Evolutionary conservation across 805 yeast species (phyloP).

Genomic region (Deakozyma indianensis): DNA sequence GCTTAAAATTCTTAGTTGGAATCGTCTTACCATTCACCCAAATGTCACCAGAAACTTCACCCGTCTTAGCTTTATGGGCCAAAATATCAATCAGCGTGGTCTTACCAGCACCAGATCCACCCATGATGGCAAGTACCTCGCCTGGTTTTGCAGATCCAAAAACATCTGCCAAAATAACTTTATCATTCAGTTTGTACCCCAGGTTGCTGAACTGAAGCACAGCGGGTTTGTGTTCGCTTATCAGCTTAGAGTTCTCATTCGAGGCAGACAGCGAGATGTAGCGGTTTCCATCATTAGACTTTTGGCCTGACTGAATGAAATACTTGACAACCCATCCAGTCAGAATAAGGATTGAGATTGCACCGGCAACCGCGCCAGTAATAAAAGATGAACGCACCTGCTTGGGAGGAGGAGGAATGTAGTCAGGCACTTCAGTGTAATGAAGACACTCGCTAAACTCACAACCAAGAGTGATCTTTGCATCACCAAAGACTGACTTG

Average conservation of each 20-base stretch:
- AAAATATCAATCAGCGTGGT: constrained; percentile 84
- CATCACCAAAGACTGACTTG: constrained; percentile 87
- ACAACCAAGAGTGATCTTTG: constrained; percentile 69
- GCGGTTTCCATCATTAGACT: constrained; percentile 5
- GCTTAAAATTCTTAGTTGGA: constrained; percentile 33
- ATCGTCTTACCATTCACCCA: constrained; percentile 51
- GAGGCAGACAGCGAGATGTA: constrained; percentile 19
- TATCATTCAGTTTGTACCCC: constrained; percentile 41
- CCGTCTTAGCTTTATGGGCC: constrained; percentile 78
- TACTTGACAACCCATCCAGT: constrained; percentile 4
- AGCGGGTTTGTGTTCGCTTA: constrained; percentile 47
- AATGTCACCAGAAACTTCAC: constrained; percentile 50
- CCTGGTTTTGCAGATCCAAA: constrained; percentile 77
- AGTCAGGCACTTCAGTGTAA: constrained; percentile 86
- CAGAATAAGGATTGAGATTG: constrained; percentile 9
- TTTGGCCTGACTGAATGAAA: constrained; percentile 9
- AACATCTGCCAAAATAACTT: constrained; percentile 42
- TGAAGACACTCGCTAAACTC: constrained; percentile 85
- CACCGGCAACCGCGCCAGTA: constrained; percentile 12
- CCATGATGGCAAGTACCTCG: constrained; percentile 90
- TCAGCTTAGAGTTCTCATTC: constrained; percentile 32
- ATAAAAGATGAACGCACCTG: constrained; percentile 13
- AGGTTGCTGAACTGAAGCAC: constrained; percentile 64
- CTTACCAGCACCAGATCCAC: constrained; percentile 98
- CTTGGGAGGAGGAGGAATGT: constrained; percentile 43